Conservation (phyloP, 2,329 filamentous ascomycete species). For the Neofusicoccum sp. region DNA sequence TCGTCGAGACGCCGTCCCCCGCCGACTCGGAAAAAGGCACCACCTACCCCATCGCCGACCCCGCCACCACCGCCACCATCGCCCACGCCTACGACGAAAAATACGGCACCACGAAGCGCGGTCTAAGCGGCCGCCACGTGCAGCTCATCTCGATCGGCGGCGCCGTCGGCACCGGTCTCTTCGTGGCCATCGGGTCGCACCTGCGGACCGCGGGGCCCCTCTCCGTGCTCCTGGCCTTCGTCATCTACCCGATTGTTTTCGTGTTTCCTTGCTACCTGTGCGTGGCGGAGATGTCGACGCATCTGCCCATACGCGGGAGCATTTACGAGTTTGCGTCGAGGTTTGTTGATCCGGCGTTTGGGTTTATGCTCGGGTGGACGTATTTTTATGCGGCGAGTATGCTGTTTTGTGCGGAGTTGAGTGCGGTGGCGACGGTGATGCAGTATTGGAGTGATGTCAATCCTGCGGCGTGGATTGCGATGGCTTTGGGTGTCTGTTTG, state of each 20-base stretch:
- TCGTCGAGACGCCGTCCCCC: background rate
- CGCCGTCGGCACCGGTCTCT: constrained; percentile 9
- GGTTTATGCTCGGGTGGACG: constrained; percentile 15
- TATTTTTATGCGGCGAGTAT: constrained; percentile 11
- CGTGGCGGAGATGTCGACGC: constrained; percentile 27
- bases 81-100: background rate
- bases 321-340: constrained; percentile 80
- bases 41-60: background rate
- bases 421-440: constrained; percentile 38
- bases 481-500: constrained; percentile 10
- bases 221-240: constrained; percentile 20
- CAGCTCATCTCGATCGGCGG: constrained; percentile 17
- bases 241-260: constrained; percentile 27
- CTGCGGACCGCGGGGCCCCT: constrained; percentile 26
- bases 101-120: constrained; percentile 13
- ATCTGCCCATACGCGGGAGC: constrained; percentile 62
- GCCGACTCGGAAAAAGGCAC: background rate
- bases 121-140: constrained; percentile 8
- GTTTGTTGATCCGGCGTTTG: constrained; percentile 9
- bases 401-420: constrained; percentile 39
- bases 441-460: constrained; percentile 39
- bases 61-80: background rate
- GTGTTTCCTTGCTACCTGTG: constrained; percentile 20
- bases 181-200: constrained; percentile 10
- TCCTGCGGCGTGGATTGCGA: constrained; percentile 13